Percentiles rank a stretch among this genome's conserved stretches.
Evolutionary conservation across 192 early-diverging fungal genomes (phyloP).

Genomic region (Cladochytrium replicatum): DNA sequence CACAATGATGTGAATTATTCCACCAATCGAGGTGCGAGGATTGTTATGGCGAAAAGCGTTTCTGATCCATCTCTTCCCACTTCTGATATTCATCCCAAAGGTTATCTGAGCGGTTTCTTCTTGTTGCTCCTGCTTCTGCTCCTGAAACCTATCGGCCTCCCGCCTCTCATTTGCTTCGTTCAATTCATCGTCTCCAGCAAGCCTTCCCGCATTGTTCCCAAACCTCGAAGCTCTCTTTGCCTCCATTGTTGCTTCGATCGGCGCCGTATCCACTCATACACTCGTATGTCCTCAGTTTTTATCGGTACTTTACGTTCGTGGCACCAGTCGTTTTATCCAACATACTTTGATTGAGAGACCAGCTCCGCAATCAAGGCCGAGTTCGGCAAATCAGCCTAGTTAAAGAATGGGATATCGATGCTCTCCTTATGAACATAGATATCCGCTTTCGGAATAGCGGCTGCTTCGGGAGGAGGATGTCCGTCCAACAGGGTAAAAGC

Average conservation of each 20-base stretch:
- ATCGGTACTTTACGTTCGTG: slow-evolving; percentile 1
- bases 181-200: neutral
- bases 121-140: no score
- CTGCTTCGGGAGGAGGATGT: neutral
- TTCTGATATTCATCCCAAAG: no score
- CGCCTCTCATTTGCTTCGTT: neutral
- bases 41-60: no score
- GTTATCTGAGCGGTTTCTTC: no score
- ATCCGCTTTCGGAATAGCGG: slow-evolving; percentile 6
- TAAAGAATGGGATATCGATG: slow-evolving; percentile 36
- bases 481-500: slow-evolving; percentile 37
- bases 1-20: no score
- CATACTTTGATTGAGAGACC: slow-evolving; percentile 19
- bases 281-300: slow-evolving; percentile 16
- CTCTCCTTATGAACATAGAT: slow-evolving; percentile 28
- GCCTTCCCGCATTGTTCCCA: neutral
- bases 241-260: neutral
- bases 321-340: slow-evolving; percentile 18
- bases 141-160: neutral
- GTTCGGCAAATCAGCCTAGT: neutral
- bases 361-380: slow-evolving; percentile 5
- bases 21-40: no score
- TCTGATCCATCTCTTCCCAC: no score
- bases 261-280: slow-evolving; percentile 13
- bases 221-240: neutral